Evolutionary conservation across 176 grass and related monocot species (phyloP).

Genomic region (Paspalum vaginatum): DNA sequence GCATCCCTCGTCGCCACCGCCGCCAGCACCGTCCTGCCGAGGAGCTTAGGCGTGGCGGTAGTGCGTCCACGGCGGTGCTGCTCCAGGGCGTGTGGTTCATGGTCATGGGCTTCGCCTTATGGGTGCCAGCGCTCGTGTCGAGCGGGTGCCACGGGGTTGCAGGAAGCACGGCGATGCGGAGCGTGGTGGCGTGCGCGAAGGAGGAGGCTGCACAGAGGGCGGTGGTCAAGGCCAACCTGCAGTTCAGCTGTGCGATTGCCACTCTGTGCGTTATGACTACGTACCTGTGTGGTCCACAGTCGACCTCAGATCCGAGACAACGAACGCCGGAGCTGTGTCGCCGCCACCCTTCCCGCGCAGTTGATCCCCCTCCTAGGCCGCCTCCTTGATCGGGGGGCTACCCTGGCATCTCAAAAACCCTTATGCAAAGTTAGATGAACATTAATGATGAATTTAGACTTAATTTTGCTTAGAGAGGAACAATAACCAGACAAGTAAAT

Average conservation of each 20-base stretch:
- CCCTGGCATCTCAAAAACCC: too few relatives aligned
- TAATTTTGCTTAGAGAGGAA: too few relatives aligned
- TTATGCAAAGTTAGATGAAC: too few relatives aligned
- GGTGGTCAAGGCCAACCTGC: conserved; percentile 64
- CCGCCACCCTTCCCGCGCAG: conserved; percentile 4
- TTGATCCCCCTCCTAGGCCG: conserved; percentile 28
- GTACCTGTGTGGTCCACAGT: conserved; percentile 60
- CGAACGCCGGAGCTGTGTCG: conserved; percentile 25
- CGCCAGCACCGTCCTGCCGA: conserved; percentile 37
- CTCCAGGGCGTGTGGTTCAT: conserved; percentile 85
- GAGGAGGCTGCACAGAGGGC: conserved; percentile 66
- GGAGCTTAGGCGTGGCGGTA: conserved; percentile 58
- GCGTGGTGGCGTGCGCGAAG: conserved; percentile 58
- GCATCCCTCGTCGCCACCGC: conserved; percentile 37
- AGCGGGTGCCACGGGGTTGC: conserved; percentile 53
- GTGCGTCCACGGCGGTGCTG: conserved; percentile 60
- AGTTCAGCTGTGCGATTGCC: conserved; percentile 80
- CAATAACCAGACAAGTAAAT: too few relatives aligned
- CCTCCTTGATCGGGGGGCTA: conserved; percentile 45
- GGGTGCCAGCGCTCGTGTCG: conserved; percentile 71
- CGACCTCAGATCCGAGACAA: conserved; percentile 50
- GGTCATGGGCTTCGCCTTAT: conserved; percentile 71
- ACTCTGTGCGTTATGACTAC: conserved; percentile 51
- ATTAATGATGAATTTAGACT: too few relatives aligned
- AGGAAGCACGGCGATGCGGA: conserved; percentile 3